phyloP scores from a whole-genome alignment of 176 grass and related monocot species.

The Cocos nucifera region DNA sequence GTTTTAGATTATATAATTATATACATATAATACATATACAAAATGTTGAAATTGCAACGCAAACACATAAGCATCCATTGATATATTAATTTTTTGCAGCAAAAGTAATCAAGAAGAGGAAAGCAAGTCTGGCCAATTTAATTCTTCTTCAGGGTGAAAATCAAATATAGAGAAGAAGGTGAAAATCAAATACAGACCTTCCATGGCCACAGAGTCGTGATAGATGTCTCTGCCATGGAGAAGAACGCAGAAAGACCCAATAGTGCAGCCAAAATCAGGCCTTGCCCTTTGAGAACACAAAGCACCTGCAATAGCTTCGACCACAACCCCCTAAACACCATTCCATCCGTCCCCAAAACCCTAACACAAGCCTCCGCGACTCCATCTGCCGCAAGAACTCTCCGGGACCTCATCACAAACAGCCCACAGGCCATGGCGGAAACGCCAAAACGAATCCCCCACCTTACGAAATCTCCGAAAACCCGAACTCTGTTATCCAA shows the following conservation, averaged over 20 bases:
- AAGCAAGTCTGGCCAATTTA: no score
- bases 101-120: no score
- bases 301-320: slow-evolving; percentile 56
- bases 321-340: slow-evolving; percentile 31
- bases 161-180: neutral
- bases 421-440: slow-evolving; percentile 17
- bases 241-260: slow-evolving; percentile 93
- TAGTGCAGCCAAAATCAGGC: slow-evolving; percentile 46
- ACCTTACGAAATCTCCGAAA: slow-evolving; percentile 13
- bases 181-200: slow-evolving; percentile 40
- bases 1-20: no score
- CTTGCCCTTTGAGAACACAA: slow-evolving; percentile 71
- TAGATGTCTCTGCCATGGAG: slow-evolving; percentile 94
- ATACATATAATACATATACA: no score
- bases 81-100: no score
- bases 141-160: no score
- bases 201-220: slow-evolving; percentile 98
- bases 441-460: slow-evolving; percentile 22
- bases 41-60: no score
- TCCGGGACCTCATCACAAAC: slow-evolving; percentile 15
- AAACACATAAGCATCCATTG: no score
- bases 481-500: no score
- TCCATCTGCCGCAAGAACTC: slow-evolving; percentile 25
- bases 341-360: slow-evolving; percentile 16
- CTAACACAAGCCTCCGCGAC: slow-evolving; percentile 1